A percentile compares a stretch with the other conserved stretches of the same genome.
These are phyloP conservation scores for Chenopodium quinoa DNA, from an alignment of 148 eudicot genomes.

Conservation along the genomic window DNA sequence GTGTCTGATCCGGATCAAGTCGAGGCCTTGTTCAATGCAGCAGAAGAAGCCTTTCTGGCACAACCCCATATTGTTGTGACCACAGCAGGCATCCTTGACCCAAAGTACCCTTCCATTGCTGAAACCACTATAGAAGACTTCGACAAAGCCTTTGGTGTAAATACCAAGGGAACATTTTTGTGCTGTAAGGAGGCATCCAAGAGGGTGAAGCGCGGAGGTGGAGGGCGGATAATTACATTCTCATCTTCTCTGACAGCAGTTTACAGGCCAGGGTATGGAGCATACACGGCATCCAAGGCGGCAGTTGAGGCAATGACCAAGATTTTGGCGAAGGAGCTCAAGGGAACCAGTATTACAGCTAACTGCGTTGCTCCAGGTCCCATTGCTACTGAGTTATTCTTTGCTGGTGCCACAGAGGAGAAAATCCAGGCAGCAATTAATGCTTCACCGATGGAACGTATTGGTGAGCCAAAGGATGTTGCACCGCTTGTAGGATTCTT, in stretches of 20 bases:
- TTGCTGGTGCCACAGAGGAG: constrained; percentile 33
- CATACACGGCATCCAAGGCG: constrained; percentile 45
- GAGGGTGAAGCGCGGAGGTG: constrained; percentile 35
- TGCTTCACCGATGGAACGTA: constrained; percentile 27
- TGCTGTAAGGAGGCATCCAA: constrained; percentile 30
- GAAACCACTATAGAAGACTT: constrained; percentile 28
- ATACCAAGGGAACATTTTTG: constrained; percentile 29
- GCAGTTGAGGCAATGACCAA: constrained; percentile 46
- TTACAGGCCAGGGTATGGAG: constrained; percentile 37
- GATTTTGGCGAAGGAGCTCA: constrained; percentile 45
- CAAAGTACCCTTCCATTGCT: constrained; percentile 28
- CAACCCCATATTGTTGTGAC: constrained; percentile 34
- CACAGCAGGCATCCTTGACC: constrained; percentile 31
- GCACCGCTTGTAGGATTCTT: constrained; percentile 37
- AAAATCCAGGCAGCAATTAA: constrained; percentile 15
- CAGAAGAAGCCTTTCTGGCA: constrained; percentile 21
- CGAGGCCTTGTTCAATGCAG: constrained; percentile 16
- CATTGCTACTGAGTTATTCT: constrained; percentile 41
- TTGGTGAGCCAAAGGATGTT: constrained; percentile 38
- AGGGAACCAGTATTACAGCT: constrained; percentile 42
- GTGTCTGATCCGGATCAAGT: constrained; percentile 27
- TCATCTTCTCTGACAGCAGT: constrained; percentile 36
- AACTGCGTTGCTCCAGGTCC: constrained; percentile 49
- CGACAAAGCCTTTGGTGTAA: constrained; percentile 16
- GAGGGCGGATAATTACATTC: constrained; percentile 40